These are phyloP conservation scores for Paracamarosporium sp. DNA, from an alignment of 2,329 filamentous ascomycete species.

Conservation along the genomic window DNA sequence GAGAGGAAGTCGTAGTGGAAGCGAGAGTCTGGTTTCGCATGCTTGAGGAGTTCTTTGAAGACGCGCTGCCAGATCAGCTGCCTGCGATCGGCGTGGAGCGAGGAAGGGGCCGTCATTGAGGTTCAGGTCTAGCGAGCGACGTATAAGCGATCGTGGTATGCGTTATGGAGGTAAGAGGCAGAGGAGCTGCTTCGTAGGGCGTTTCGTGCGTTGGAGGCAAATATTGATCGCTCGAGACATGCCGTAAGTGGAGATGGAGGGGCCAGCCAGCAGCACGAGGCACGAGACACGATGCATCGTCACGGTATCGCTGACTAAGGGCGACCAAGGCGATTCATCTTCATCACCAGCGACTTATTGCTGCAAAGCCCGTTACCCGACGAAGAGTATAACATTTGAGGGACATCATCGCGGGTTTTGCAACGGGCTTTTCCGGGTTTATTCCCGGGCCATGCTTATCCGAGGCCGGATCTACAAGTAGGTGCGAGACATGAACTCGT, in stretches of 20 bases:
- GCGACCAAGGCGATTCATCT: background rate
- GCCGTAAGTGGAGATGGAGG: slow-evolving; percentile 1
- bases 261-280: background rate
- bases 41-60: slow-evolving; percentile 45
- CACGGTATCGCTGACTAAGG: slow-evolving; percentile 6
- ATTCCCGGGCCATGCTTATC: slow-evolving; percentile 1
- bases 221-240: slow-evolving; percentile 8
- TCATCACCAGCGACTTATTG: background rate
- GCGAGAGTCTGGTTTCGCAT: slow-evolving; percentile 53
- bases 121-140: slow-evolving; percentile 2
- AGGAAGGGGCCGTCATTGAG: slow-evolving; percentile 22
- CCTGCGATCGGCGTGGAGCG: slow-evolving; percentile 16
- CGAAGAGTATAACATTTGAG: background rate
- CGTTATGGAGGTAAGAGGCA: background rate
- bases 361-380: background rate
- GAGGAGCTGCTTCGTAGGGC: background rate
- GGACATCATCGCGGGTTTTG: background rate
- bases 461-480: background rate
- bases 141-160: slow-evolving; percentile 1
- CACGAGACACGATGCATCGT: background rate
- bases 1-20: slow-evolving; percentile 52
- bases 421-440: background rate
- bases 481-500: background rate
- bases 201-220: background rate
- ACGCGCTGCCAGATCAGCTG: slow-evolving; percentile 36